These are phyloP conservation scores for Udeniomyces megalosporus DNA, from an alignment of 768 basidiomycete genomes.

Conservation along the genomic window DNA sequence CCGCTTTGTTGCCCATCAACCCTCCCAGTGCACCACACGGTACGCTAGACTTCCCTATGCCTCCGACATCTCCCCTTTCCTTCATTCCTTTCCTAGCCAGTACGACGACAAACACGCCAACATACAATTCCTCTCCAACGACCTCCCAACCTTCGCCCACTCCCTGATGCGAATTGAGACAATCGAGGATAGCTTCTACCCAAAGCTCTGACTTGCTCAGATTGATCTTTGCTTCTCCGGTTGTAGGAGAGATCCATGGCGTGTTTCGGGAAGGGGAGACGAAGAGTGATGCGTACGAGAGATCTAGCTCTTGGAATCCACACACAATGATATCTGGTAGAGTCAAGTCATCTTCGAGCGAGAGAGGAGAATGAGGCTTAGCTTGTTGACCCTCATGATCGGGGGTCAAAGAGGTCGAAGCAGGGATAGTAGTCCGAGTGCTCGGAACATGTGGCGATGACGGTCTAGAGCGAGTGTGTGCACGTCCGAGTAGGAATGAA, in stretches of 20 bases:
- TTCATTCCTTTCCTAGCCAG: background rate
- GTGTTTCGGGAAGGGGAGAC: background rate
- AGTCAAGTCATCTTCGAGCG: no score
- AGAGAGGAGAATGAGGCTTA: no score
- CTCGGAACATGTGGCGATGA: no score
- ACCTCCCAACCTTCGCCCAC: background rate
- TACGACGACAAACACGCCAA: constrained; percentile 2
- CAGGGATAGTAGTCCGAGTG: background rate
- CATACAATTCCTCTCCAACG: background rate
- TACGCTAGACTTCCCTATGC: background rate
- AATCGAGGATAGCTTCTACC: background rate
- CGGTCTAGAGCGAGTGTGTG: background rate
- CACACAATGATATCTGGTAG: constrained; percentile 4
- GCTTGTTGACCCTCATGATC: no score
- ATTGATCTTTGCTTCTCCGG: background rate
- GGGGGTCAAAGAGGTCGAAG: background rate
- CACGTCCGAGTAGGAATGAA: background rate
- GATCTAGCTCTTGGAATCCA: constrained; percentile 4
- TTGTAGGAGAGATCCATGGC: background rate
- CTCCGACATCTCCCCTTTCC: background rate
- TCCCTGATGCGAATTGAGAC: background rate
- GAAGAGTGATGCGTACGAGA: background rate
- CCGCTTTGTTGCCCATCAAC: constrained; percentile 10
- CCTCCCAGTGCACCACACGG: background rate
- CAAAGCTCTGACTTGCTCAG: constrained; percentile 3